Percentiles rank a stretch among this genome's conserved stretches.
Evolutionary conservation across 305 asterid genomes (phyloP).

Genomic region (Fraxinus velutina): DNA sequence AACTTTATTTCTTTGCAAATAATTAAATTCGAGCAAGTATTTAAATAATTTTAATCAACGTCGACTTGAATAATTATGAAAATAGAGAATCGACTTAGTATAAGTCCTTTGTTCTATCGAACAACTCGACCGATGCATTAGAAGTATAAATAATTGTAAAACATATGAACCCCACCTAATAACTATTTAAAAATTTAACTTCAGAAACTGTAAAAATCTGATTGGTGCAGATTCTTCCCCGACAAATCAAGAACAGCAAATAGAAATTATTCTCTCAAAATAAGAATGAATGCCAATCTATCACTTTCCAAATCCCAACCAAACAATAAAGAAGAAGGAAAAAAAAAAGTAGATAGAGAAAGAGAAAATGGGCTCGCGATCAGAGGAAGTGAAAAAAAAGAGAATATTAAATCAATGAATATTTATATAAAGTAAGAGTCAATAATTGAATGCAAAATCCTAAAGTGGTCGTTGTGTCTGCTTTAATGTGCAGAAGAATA

Average conservation of each 20-base stretch:
- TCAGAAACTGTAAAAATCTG: not conserved
- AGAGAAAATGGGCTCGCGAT: not conserved
- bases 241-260: not conserved
- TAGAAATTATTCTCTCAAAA: not conserved
- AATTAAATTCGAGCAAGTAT: not conserved
- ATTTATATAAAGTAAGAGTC: not conserved
- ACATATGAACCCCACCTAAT: not conserved
- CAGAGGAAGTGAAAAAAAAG: not conserved
- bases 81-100: not conserved
- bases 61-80: not conserved
- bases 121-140: not conserved
- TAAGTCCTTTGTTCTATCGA: not conserved
- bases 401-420: not conserved
- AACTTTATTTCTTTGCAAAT: not conserved
- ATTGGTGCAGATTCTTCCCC: not conserved
- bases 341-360: not conserved
- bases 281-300: not conserved
- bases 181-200: not conserved
- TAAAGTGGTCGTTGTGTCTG: not conserved
- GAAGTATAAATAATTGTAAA: not conserved
- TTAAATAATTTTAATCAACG: not conserved
- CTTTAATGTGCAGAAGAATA: not conserved
- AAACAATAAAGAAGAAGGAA: not conserved
- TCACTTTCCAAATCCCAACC: not conserved
- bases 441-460: constrained; percentile 4